Evolutionary conservation across 495 filamentous ascomycete species (phyloP), one percentile per base, ranked within the genome.

Genomic region (Paragyromitra xinjiangensis): DNA sequence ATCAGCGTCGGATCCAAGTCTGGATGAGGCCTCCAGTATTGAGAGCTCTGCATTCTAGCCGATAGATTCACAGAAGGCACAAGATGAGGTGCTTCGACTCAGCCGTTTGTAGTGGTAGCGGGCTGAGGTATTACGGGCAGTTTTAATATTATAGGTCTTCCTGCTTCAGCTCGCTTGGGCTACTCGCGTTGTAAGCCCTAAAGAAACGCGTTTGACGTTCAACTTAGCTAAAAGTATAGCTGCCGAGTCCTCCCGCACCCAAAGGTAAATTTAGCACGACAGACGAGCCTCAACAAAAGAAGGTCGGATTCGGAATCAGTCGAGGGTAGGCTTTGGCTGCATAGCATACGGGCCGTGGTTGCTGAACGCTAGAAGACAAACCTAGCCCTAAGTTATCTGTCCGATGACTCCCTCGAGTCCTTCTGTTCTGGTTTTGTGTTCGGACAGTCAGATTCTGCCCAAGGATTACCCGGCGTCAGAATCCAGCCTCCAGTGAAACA

Each of bases 1-100:
- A 69, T 34, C 50, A 69, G 51, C 14, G 51, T 51, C n/a, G 14
- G 3, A 69, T 69, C 66, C n/a, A 69, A 48, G 11, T 58, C 22
- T 19, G 39, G 66, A 24, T 58, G 51, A 56, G 59, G 59, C 5
- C 11, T 63, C 59, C 59, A 63, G 59, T 63, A 19, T 42, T 63
- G 59, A 26, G 59, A 14, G 37, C 39, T 63, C 37, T 63, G 16
- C 59, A 63, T 63, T 63, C 9, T 63, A 9, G 58, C 58, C 16
- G 39, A 44, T 19, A n/a, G 14, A 14, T 9, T 29, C 4, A 9
- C 26, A 29, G 8, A 39, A 62, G 16, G n/a, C 14, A n/a, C 34
- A 6, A 22, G 59, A 40, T 14, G 2, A 37, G 59, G 16, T 14
- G 59, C n/a, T 19, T 39, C 22, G 59, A 56, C 26, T 26, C n/a